Evolutionary conservation across 352 stramenopile genomes (phyloP), one percentile per base, ranked within the genome.

Genomic region (Phytophthora fragariaefolia): DNA sequence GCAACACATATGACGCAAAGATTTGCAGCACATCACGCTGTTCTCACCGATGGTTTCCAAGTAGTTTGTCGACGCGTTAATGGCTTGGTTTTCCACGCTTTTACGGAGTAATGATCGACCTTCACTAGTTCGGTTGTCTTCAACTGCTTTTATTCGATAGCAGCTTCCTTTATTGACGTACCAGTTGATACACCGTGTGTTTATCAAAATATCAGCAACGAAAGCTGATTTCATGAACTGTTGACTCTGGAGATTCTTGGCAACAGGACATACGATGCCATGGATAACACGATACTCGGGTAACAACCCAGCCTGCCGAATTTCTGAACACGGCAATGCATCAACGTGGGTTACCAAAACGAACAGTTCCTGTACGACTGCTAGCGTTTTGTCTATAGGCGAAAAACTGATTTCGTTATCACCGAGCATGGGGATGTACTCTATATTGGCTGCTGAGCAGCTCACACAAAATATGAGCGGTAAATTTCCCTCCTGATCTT

Each of bases 261-360:
- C 20, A 30, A 72, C 17, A 24, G 64, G 71, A 45, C 77, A 69
- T 6, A 69, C 45, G 22, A 86, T 64, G 6, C 64, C 73, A 47
- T 79, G 76, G 4, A 84, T 30, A 58, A 80, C 60, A 22, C 76
- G 76, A 65, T 79, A 83, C 22, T 78, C 54, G 27, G 61, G 61
- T 36, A 74, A 50, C 3, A 55, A 17, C 17, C 60, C 51, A 23
- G 24, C 5, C 10, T 32, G 49, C 6, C 38, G 54, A 58, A 62
- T 55, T 15, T 38, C 46, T 18, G 71, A 60, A 34, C 38, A 46
- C 23, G 32, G 42, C 56, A 79, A 52, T 17, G 71, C 20, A 18
- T 74, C 67, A 26, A 85, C 26, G 27, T 81, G 61, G 7, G 71
- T 82, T n/a, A 79, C 56, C 22, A 85, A 27, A 12, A 77, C 10